Evolutionary conservation across 2,329 filamentous ascomycete genomes (phyloP), one percentile per base, ranked within the genome.

Genomic region (Penicillium sp.): DNA sequence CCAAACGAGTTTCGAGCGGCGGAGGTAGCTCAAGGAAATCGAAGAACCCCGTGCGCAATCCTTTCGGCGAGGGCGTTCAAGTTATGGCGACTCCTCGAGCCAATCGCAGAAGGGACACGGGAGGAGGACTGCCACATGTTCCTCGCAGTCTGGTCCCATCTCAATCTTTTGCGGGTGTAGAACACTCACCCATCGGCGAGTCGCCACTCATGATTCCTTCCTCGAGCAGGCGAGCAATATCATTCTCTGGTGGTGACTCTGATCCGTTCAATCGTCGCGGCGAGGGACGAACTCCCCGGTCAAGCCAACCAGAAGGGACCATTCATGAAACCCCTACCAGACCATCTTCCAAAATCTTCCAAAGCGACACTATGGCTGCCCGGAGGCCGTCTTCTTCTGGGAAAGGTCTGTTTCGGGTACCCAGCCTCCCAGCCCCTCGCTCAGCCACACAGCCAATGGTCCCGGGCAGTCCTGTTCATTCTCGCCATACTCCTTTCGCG

Each of bases 81-180:
- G 78, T 81, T 51, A 78, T 77, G 64, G 78, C 77, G 16, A 81
- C 79, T 4, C 79, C 79, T 4, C 75, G 70, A 49, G 69, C 69
- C 8, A 67, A 67, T 46, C 69, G 73, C 29, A 71, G 67, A 61
- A 72, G 63, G 52, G 68, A 75, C 43, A 56, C 60, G 3, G 55
- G 58, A 14, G 52, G 57, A 8, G 67, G 65, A 5, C 49, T 73
- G 39, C 67, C 67, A 1, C 61, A 67, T 31, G 42, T 71, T 13
- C 65, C 68, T 42, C 64, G 58, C 38, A 66, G 56, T 40, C 49
- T 68, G 5, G 56, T 31, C 4, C 51, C 63, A 22, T 65, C 62
- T 13, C 66, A 66, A 8, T 72, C 71, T 18, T 72, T 65, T 16
- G 61, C 67, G 5, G 71, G 68, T 40, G 56, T 64, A 47, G 52